Base-by-base conservation (phyloP, 108 stramenopile genomes). In the Skeletonema tropicum region DNA sequence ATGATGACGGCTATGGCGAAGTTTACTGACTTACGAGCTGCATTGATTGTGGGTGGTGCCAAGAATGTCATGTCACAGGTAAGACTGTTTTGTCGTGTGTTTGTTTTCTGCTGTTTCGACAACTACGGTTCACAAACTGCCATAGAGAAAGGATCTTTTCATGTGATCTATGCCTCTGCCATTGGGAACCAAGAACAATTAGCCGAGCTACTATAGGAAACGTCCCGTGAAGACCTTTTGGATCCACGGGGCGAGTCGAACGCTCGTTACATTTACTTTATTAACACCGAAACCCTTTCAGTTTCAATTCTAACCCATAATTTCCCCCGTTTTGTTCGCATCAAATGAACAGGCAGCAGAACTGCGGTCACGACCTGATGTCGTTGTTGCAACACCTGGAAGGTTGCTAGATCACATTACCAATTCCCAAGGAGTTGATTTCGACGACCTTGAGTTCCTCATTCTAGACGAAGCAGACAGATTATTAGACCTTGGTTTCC, bases 401-500 rank as follows among this genome's bases (percentile, higher is more conserved):
- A n/a, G n/a, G n/a, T n/a, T n/a, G n/a, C n/a, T n/a, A n/a, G n/a
- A n/a, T n/a, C n/a, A n/a, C n/a, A n/a, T n/a, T n/a, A 75, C 97
- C 23, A 88, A 97, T 45, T 85, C 87, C 58, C 71, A 77, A 12
- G 70, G 64, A 1, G 32, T 65, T 30, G 69, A 79, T 14, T 65
- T 85, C 73, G 38, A 70, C 30, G 68, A 79, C 25, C 65, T 86
- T 7, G 60, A 81, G 23, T 42, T 59, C 3, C 59, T 86, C n/a
- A 68, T 83, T 17, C 52, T 83, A 11, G 83, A 83, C 62, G 83
- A 83, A 65, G 83, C 83, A 2, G 86, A 97, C 75, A 94, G 85
- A 49, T 77, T 98, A 9, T 73, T 97, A 9, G 97, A 97, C 64
- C 94, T 97, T 94, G 97, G 97, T 48, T 98, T 98, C 76, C 90